These are phyloP conservation scores for Pterocarpus santalinus DNA, from an alignment of 306 rosid species.

Conservation along the genomic window DNA sequence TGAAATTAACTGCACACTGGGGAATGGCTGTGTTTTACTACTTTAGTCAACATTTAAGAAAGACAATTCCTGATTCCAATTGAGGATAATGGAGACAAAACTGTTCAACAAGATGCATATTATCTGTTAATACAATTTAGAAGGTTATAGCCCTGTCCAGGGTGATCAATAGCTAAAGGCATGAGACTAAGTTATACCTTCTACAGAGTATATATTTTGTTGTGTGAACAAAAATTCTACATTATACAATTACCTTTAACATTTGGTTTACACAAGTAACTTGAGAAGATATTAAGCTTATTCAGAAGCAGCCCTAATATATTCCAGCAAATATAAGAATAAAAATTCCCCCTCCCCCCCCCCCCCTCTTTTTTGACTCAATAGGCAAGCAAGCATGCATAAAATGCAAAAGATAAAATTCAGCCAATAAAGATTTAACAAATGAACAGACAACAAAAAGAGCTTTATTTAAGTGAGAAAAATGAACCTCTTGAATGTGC, in stretches of 20 bases:
- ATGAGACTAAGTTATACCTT: neutral
- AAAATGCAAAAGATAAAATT: conserved; percentile 1
- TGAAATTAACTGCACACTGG: neutral
- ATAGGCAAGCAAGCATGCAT: conserved; percentile 8
- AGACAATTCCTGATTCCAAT: neutral
- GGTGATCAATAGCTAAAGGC: neutral
- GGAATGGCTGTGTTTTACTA: neutral
- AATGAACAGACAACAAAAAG: conserved; percentile 4
- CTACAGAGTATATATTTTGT: neutral
- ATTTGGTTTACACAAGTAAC: neutral
- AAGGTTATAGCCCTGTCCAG: neutral
- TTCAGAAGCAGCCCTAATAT: neutral
- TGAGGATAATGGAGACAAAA: conserved; percentile 8
- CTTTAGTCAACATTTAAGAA: neutral
- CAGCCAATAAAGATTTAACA: conserved; percentile 21
- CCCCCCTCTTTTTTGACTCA: neutral
- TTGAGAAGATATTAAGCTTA: conserved; percentile 4
- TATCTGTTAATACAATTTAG: conserved; percentile 13
- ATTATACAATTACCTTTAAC: neutral
- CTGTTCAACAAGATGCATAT: neutral
- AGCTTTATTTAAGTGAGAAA: neutral
- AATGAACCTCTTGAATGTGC: conserved; percentile 45
- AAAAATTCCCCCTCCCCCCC: neutral
- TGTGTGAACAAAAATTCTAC: neutral
- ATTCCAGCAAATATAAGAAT: conserved; percentile 25